Base-by-base conservation (phyloP, 306 rosid species). In the Acmispon strigosus region DNA sequence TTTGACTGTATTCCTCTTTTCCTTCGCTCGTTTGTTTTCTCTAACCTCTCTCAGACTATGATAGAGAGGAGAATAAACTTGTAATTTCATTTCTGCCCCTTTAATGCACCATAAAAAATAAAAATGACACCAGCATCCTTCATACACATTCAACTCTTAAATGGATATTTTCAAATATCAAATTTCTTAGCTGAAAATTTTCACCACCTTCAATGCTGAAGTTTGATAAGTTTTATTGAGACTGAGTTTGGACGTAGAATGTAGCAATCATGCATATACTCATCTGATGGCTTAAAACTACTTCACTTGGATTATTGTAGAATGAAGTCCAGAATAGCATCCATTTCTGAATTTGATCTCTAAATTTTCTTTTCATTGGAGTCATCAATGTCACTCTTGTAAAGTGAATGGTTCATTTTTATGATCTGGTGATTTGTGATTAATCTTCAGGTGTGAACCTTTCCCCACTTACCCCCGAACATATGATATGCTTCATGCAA, bases 381-480 rank as follows among this genome's bases (percentile, higher is more conserved):
- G 32, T 27, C 59, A 15, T 50, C 19, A 1, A 16, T 39, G 54
- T 12, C 44, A 22, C 63, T 29, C 18, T 42, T 73, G 57, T 17
- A 18, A 77, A 73, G 42, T 63, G 69, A 61, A 66, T 24, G 43
- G 50, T 51, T 65, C 54, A 59, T 52, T 20, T 50, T 50, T 62
- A 44, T 70, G 50, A 80, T 75, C 66, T 50, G 51, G 48, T 41
- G 67, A 34, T 27, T 27, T 27, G 4, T 27, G 32, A 27, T 80
- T 80, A 76, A 24, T 78, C 52, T 73, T 39, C 43, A 92, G 97
- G 97, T 92, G 97, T 37, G 92, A 92, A 66, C 98, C 96, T 10
- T 92, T 92, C 84, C 98, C 98, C 14, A 92, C 92, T 32, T 89
- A 92, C 72, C 92, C 98, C 13, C 87, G 96, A 60, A 89, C 98